A percentile compares a stretch with the other conserved stretches of the same genome.
These are phyloP conservation scores for Fusarium anguioides DNA, from an alignment of 2,329 filamentous ascomycete species.

Conservation along the genomic window DNA sequence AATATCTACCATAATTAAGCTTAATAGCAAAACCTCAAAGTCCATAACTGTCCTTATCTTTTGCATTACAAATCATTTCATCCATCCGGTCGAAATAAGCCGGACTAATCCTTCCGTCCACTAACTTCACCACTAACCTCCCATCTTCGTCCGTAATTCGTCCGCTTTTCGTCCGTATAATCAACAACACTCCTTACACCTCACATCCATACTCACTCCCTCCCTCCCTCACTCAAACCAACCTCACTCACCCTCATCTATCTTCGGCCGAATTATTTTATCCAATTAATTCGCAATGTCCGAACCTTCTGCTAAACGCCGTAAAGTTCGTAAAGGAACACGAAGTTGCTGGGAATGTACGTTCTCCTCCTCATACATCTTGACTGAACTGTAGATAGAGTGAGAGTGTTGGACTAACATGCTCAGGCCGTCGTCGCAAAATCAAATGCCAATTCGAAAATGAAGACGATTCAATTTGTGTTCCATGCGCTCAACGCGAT, in stretches of 20 bases:
- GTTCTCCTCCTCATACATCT: too few relatives aligned
- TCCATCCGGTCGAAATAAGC: slow-evolving; percentile 36
- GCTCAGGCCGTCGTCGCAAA: slow-evolving; percentile 59
- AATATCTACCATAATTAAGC: not conserved
- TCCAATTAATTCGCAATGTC: slow-evolving; percentile 13
- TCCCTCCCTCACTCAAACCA: not conserved
- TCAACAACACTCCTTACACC: not conserved
- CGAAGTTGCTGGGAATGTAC: slow-evolving; percentile 71
- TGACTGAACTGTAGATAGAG: too few relatives aligned
- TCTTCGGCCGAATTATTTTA: slow-evolving; percentile 41
- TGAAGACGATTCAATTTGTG: slow-evolving; percentile 56
- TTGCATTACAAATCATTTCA: slow-evolving; percentile 15
- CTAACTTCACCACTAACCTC: not conserved
- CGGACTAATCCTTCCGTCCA: slow-evolving; percentile 18
- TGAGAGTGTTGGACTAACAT: too few relatives aligned
- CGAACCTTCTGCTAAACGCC: slow-evolving; percentile 38
- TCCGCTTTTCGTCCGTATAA: slow-evolving; percentile 27
- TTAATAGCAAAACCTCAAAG: too few relatives aligned
- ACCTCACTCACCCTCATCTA: not conserved
- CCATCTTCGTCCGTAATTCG: slow-evolving; percentile 24
- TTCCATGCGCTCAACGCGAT: slow-evolving; percentile 58
- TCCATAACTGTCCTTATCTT: too few relatives aligned
- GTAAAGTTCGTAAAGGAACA: slow-evolving; percentile 66
- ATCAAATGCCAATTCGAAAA: slow-evolving; percentile 61
- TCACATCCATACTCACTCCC: not conserved